Evolutionary conservation across 2,329 filamentous ascomycete genomes (phyloP).

Genomic region (Aspergillus nomiae): DNA sequence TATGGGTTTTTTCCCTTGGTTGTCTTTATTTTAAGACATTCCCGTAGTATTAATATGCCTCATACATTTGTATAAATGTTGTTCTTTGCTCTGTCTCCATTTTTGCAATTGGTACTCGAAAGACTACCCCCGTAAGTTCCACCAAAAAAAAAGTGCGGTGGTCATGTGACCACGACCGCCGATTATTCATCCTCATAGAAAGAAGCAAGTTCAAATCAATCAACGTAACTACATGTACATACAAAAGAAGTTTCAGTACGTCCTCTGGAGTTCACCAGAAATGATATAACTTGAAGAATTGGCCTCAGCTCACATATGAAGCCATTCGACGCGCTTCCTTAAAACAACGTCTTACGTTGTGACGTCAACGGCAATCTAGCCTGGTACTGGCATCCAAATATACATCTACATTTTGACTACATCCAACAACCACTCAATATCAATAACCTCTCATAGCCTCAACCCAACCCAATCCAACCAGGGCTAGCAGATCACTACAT

Average conservation of each 20-base stretch:
- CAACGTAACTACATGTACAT: neutral
- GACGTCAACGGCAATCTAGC: neutral
- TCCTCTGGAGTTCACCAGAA: neutral
- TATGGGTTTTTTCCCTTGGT: neutral
- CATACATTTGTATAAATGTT: neutral
- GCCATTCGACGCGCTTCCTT: neutral
- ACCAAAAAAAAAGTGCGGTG: neutral
- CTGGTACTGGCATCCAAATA: neutral
- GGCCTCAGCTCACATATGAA: too few relatives aligned
- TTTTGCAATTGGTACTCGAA: neutral
- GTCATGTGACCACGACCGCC: neutral
- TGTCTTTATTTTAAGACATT: neutral
- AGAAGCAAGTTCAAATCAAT: neutral
- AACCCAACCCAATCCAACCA: neutral
- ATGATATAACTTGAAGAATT: neutral
- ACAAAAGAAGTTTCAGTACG: neutral
- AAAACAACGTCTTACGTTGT: neutral
- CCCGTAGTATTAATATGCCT: neutral
- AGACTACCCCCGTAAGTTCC: neutral
- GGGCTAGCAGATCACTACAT: neutral
- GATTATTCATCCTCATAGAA: neutral
- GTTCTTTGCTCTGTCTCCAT: neutral
- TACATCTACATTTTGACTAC: neutral
- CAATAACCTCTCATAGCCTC: neutral
- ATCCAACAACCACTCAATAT: neutral